Evolutionary conservation across 1,139 yeast species (phyloP).

Genomic region (Blastobotrys aristatus): DNA sequence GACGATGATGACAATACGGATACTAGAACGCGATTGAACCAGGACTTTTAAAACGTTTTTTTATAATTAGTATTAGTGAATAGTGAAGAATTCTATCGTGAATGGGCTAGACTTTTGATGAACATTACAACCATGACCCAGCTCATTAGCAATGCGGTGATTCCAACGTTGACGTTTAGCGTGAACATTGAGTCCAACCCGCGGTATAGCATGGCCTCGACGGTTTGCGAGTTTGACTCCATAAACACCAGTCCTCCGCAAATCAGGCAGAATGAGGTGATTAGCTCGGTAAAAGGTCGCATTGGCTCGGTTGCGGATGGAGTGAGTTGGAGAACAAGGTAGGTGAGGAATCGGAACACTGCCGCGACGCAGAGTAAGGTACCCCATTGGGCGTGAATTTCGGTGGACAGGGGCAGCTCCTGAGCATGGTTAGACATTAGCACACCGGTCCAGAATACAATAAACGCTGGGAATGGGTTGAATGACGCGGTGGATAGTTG

Average conservation of each 20-base stretch:
- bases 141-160: slow-evolving; percentile 76
- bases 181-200: slow-evolving; percentile 90
- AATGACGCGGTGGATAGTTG: slow-evolving; percentile 57
- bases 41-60: neutral
- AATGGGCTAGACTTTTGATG: slow-evolving; percentile 9
- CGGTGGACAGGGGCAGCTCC: slow-evolving; percentile 69
- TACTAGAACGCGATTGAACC: neutral
- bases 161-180: slow-evolving; percentile 76
- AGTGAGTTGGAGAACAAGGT: slow-evolving; percentile 49
- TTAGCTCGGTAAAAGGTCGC: slow-evolving; percentile 78
- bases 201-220: slow-evolving; percentile 76
- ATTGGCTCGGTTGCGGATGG: slow-evolving; percentile 40
- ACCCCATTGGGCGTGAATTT: slow-evolving; percentile 91
- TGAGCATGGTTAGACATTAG: slow-evolving; percentile 94
- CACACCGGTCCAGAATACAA: slow-evolving; percentile 95
- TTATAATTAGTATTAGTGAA: too few species aligned
- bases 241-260: slow-evolving; percentile 90
- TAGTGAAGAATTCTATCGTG: neutral
- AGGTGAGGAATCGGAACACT: slow-evolving; percentile 66
- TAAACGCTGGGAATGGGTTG: slow-evolving; percentile 89
- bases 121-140: slow-evolving; percentile 77
- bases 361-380: slow-evolving; percentile 71
- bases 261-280: slow-evolving; percentile 70
- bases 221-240: slow-evolving; percentile 84
- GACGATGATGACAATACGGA: neutral